Base-by-base conservation (phyloP, 1,139 yeast genomes). In the Yamadazyma conglobata region DNA sequence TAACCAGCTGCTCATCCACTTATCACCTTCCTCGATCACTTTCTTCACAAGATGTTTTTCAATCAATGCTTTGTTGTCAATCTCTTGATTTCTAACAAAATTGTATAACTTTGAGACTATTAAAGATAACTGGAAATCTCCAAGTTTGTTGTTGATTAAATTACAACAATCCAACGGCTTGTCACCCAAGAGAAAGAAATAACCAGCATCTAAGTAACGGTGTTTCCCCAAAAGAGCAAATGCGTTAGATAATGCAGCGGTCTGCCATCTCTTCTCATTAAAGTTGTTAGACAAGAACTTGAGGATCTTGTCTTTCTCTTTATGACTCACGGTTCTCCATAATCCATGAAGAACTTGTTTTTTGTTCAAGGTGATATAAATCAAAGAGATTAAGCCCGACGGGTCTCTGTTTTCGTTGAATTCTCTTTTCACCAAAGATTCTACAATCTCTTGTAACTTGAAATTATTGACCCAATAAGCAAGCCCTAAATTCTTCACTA, bases 231-330 rank as follows among this genome's bases (percentile, higher is more conserved):
- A 56, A 25, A 91, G 60, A 0, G 88, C 97, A 63, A 77, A 91
- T 0, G 98, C 98, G 58, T 91, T 91, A 49, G 91, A 91, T 48
- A 77, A 59, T 0, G 98, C 96, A 0, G 96, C 96, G 0, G 86
- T 72, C 43, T 66, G 72, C 96, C 96, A 89, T 30, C 96, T 64
- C 8, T 72, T 67, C 33, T 77, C 73, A 2, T 60, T 60, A 49
- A 89, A 91, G 52, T 93, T 93, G 50, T 89, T 82, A 13, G 68
- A 65, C 46, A 91, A 61, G 45, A 91, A 82, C 46, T 71, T 79
- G 32, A 87, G 46, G 76, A 91, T 85, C 50, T 89, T 88, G 23
- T 73, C 77, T 44, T 81, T 88, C 47, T 93, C 98, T 3, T 80
- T 72, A 52, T 88, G 88, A 15, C 83, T 79, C 8, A 73, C 64